phyloP scores from a whole-genome alignment of 1,139 yeast species.

The Zygoascus hellenicus region DNA sequence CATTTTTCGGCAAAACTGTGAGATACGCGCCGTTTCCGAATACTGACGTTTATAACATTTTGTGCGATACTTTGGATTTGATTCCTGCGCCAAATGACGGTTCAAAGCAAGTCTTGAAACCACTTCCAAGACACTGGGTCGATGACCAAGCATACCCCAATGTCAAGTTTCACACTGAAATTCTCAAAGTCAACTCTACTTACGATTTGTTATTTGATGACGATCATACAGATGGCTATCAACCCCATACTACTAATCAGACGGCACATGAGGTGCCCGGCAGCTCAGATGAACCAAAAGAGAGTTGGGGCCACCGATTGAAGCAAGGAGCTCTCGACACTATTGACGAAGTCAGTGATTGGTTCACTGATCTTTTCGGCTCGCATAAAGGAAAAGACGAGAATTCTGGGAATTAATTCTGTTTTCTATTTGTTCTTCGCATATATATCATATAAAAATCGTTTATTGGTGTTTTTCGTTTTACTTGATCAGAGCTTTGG shows the following conservation, averaged over 20 bases:
- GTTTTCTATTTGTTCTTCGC: neutral
- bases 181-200: slow-evolving; percentile 30
- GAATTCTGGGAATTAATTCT: neutral
- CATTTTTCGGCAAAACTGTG: slow-evolving; percentile 50
- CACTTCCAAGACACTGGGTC: slow-evolving; percentile 48
- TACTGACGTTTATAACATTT: slow-evolving; percentile 63
- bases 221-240: slow-evolving; percentile 8
- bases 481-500: slow-evolving; percentile 19
- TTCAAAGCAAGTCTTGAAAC: slow-evolving; percentile 27
- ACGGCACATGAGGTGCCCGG: neutral
- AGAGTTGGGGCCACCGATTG: neutral
- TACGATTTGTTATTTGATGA: slow-evolving; percentile 27
- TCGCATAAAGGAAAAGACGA: neutral
- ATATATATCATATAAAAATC: neutral
- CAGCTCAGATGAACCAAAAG: neutral
- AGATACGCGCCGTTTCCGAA: slow-evolving; percentile 61
- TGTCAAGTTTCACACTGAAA: slow-evolving; percentile 40
- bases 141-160: slow-evolving; percentile 54
- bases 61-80: slow-evolving; percentile 63
- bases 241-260: slow-evolving; percentile 1
- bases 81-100: slow-evolving; percentile 61
- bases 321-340: slow-evolving; percentile 2
- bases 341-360: slow-evolving; percentile 3
- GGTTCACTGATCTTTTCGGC: slow-evolving; percentile 7
- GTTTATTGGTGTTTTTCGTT: neutral